Conservation (phyloP, 2,329 filamentous ascomycete genomes). For the Leptographium flavum region DNA sequence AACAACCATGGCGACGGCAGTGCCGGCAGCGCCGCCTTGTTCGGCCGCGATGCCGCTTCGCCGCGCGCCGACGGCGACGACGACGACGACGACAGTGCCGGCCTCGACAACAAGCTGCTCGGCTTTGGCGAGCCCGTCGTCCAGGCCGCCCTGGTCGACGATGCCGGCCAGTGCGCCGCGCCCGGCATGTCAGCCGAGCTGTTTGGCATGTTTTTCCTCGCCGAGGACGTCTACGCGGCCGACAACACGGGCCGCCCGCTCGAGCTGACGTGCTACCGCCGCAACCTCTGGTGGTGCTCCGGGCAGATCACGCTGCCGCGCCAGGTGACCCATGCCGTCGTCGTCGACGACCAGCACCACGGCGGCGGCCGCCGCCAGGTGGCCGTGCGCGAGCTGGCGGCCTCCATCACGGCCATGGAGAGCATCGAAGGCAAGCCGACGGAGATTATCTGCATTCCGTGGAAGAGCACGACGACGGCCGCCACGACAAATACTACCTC, state of each 20-base stretch:
- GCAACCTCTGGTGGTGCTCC: conserved; percentile 90
- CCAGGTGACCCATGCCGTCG: conserved; percentile 51
- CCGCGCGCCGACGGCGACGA: conserved; percentile 31
- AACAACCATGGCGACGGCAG: too few relatives aligned
- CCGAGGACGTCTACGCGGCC: conserved; percentile 63
- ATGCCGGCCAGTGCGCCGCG: conserved; percentile 47
- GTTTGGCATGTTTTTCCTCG: conserved; percentile 80
- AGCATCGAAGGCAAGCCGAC: conserved; percentile 85
- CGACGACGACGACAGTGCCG: too few relatives aligned
- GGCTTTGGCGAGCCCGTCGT: conserved; percentile 53
- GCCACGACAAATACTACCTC: conserved; percentile 14
- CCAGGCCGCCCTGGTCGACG: conserved; percentile 50
- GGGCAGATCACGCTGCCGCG: conserved; percentile 71
- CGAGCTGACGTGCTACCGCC: conserved; percentile 86
- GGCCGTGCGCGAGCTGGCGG: conserved; percentile 62
- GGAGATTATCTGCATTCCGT: conserved; percentile 92
- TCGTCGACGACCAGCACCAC: conserved; percentile 43
- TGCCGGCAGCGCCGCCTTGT: too few relatives aligned
- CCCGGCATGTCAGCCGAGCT: conserved; percentile 59
- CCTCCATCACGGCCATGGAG: conserved; percentile 74
- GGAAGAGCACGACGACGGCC: conserved; percentile 55
- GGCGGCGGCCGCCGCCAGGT: conserved; percentile 45
- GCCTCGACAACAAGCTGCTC: conserved; percentile 54
- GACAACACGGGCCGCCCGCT: conserved; percentile 42
- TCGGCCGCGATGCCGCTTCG: conserved; percentile 27